These are phyloP conservation scores for Zanthoxylum bungeanum DNA, from an alignment of 345 rosid species.

Conservation along the genomic window DNA sequence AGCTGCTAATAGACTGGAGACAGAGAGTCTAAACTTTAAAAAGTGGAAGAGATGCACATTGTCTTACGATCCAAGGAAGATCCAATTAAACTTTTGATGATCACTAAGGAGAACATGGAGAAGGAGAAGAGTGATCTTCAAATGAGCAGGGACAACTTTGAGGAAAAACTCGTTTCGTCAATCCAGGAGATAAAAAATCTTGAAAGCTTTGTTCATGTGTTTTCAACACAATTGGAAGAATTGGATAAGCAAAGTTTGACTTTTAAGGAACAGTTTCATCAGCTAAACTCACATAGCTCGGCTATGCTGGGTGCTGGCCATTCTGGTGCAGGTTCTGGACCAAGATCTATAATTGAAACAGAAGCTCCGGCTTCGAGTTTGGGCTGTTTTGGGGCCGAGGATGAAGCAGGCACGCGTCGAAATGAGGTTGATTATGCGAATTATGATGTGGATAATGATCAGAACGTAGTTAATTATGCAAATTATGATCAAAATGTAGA, in stretches of 20 bases:
- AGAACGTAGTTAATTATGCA: constrained; percentile 15
- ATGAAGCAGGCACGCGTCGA: constrained; percentile 26
- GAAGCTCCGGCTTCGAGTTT: constrained; percentile 30
- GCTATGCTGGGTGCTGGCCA: constrained; percentile 59
- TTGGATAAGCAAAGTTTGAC: constrained; percentile 53
- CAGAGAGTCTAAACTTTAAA: constrained; percentile 54
- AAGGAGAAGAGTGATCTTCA: constrained; percentile 52
- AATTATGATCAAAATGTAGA: constrained; percentile 18
- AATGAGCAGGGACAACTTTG: constrained; percentile 44
- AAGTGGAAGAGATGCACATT: constrained; percentile 46
- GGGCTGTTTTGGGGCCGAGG: constrained; percentile 10
- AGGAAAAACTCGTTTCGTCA: constrained; percentile 42
- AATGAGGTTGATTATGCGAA: constrained; percentile 14
- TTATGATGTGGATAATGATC: constrained; percentile 24
- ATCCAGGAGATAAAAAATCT: constrained; percentile 51
- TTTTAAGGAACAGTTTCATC: constrained; percentile 46
- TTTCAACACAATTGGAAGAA: constrained; percentile 50
- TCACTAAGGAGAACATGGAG: constrained; percentile 49
- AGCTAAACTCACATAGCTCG: constrained; percentile 55
- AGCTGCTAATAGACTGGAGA: constrained; percentile 37
- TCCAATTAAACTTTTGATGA: constrained; percentile 44
- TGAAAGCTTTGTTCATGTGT: constrained; percentile 42
- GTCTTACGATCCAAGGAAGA: constrained; percentile 56
- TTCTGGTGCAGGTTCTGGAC: constrained; percentile 50
- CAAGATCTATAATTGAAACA: constrained; percentile 62